phyloP scores from a whole-genome alignment of 2,329 filamentous ascomycete genomes.

The Apiospora kogelbergensis region DNA sequence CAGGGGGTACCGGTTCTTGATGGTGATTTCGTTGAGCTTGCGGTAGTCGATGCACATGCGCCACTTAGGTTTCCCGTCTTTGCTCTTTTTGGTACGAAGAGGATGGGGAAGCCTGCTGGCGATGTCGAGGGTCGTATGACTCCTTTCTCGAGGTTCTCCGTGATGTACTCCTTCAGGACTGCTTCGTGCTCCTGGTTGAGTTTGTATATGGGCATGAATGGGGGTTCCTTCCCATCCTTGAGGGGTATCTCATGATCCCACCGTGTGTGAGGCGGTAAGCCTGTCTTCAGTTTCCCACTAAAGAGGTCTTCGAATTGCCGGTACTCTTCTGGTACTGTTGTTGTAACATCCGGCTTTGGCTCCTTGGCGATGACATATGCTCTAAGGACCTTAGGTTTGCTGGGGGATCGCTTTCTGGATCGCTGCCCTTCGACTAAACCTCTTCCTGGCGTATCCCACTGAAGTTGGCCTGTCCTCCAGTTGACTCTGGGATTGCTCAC shows the following conservation, averaged over 20 bases:
- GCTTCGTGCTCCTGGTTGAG: neutral
- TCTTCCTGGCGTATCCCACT: neutral
- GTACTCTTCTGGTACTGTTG: neutral
- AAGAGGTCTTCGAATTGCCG: neutral
- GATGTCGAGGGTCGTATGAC: neutral
- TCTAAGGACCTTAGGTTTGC: neutral
- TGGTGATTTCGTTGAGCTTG: neutral
- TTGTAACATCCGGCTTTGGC: neutral
- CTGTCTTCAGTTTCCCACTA: neutral
- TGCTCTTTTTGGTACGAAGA: neutral
- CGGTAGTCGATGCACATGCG: neutral
- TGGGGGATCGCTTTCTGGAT: no score
- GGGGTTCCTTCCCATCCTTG: neutral
- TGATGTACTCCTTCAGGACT: neutral
- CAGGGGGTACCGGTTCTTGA: neutral
- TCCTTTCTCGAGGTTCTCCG: neutral
- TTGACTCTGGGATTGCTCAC: neutral
- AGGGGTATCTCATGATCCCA: neutral
- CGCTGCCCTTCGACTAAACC: neutral
- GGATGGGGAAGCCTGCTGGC: neutral
- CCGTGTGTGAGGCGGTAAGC: neutral
- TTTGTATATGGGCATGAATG: neutral
- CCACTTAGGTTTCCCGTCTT: neutral
- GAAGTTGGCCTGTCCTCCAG: neutral
- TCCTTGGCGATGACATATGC: neutral